A percentile compares a stretch with the other conserved stretches of the same genome.
These are phyloP conservation scores for Nymphaea thermarum DNA, from an alignment of 164 flowering plant genomes.

Conservation along the genomic window DNA sequence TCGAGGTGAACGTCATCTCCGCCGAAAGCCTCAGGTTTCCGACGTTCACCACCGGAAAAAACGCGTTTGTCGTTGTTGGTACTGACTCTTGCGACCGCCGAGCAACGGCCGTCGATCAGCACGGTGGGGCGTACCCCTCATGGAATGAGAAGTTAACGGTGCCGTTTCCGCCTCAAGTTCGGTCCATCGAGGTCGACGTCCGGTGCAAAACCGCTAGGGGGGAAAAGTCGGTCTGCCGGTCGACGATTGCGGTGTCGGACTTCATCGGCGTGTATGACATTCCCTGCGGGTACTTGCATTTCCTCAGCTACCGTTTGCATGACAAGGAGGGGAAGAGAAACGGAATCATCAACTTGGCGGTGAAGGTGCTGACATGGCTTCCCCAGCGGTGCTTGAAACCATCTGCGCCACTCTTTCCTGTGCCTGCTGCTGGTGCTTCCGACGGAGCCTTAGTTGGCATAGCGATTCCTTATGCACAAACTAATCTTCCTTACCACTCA, in stretches of 20 bases:
- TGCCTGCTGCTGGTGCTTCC: no score
- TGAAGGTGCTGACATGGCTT: not conserved
- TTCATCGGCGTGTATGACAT: not conserved
- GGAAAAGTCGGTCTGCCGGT: not conserved
- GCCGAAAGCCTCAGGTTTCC: slow-evolving; percentile 20
- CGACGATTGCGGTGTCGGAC: slow-evolving; percentile 3
- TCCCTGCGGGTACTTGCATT: not conserved
- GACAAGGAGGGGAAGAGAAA: not conserved
- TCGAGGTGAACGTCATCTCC: slow-evolving; percentile 36
- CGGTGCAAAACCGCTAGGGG: not conserved
- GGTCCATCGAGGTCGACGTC: slow-evolving; percentile 4
- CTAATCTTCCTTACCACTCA: no score
- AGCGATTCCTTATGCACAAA: no score
- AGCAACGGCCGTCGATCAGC: slow-evolving; percentile 12
- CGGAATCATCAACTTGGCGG: slow-evolving; percentile 6
- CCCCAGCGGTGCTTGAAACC: not conserved
- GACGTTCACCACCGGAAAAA: slow-evolving; percentile 21
- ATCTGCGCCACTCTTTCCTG: no score
- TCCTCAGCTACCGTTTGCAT: slow-evolving; percentile 8
- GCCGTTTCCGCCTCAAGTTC: not conserved
- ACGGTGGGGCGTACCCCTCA: slow-evolving; percentile 30
- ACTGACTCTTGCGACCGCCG: slow-evolving; percentile 7
- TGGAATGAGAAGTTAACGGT: slow-evolving; percentile 37
- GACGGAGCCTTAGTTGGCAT: no score
- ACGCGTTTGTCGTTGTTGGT: slow-evolving; percentile 19